A percentile compares a stretch with the other conserved stretches of the same genome.
Conservation (phyloP, 2,329 filamentous ascomycete species). For the Grosmannia serpens region DNA sequence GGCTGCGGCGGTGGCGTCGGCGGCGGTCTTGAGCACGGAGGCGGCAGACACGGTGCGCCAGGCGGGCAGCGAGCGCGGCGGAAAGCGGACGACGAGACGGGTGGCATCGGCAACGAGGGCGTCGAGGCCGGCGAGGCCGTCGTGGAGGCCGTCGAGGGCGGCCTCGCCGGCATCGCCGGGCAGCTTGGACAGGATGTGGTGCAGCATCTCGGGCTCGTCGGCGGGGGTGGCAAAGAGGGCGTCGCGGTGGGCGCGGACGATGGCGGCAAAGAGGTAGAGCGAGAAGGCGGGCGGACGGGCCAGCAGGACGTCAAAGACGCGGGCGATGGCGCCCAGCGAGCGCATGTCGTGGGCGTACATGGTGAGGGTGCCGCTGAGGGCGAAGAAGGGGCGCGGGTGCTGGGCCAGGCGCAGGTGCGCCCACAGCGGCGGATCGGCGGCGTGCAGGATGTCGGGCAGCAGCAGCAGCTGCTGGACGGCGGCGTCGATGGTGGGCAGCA, state of each 20-base stretch:
- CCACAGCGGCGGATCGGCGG: constrained; percentile 60
- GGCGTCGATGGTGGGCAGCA: constrained; percentile 78
- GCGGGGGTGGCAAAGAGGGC: constrained; percentile 76
- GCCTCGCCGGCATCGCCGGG: constrained; percentile 42
- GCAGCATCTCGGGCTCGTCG: constrained; percentile 86
- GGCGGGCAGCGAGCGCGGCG: constrained; percentile 58
- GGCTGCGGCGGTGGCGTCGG: constrained; percentile 32
- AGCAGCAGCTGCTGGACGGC: constrained; percentile 78
- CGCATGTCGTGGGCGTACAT: constrained; percentile 96
- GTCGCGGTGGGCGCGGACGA: constrained; percentile 66
- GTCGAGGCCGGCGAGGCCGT: constrained; percentile 54
- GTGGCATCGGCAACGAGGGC: constrained; percentile 57
- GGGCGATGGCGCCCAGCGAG: constrained; percentile 75
- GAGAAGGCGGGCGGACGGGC: constrained; percentile 79
- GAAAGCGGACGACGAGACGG: constrained; percentile 50
- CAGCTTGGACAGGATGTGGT: constrained; percentile 76
- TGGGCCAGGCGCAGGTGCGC: constrained; percentile 65
- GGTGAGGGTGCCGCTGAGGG: constrained; percentile 83
- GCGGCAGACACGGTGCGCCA: constrained; percentile 63
- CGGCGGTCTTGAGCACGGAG: constrained; percentile 79
- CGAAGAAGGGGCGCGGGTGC: constrained; percentile 61
- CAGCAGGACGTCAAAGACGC: constrained; percentile 85
- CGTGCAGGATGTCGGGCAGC: constrained; percentile 68
- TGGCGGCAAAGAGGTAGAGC: constrained; percentile 85
- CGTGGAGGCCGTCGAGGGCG: constrained; percentile 53